Percentiles rank a stretch among this genome's conserved stretches.
Conservation (phyloP, 1,139 yeast genomes). For the Taphrina wiesneri region DNA sequence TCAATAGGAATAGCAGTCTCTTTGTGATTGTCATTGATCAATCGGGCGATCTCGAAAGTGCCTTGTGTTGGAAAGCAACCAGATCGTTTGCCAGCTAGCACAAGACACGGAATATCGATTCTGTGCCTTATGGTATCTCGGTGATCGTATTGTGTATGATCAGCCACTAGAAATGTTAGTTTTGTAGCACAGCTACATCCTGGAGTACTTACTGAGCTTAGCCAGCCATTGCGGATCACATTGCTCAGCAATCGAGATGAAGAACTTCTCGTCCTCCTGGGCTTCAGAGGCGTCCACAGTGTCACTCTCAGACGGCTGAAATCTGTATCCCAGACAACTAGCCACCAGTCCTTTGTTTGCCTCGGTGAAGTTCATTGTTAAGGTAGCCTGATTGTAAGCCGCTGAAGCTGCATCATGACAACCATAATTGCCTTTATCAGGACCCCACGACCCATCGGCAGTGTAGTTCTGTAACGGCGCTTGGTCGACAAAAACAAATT, state of each 20-base stretch:
- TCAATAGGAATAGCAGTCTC: neutral
- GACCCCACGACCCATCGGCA: slow-evolving; percentile 17
- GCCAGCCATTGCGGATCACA: slow-evolving; percentile 25
- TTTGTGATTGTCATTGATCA: neutral
- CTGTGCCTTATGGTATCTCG: slow-evolving; percentile 10
- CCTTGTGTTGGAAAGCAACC: slow-evolving; percentile 31
- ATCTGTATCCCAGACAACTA: slow-evolving; percentile 25
- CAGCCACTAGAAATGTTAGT: slow-evolving; percentile 11
- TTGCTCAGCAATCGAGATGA: neutral
- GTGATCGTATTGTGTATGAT: slow-evolving; percentile 28
- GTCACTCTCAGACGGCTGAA: neutral
- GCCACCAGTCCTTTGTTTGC: slow-evolving; percentile 21
- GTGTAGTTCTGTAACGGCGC: slow-evolving; percentile 31
- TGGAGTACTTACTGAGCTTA: slow-evolving; percentile 14
- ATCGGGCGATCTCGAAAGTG: slow-evolving; percentile 18
- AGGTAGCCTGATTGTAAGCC: slow-evolving; percentile 28
- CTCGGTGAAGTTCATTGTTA: neutral
- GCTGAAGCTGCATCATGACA: slow-evolving; percentile 33
- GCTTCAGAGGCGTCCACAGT: neutral
- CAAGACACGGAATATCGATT: slow-evolving; percentile 14
- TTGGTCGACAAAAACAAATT: slow-evolving; percentile 29
- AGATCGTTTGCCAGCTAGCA: slow-evolving; percentile 20
- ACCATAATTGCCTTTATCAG: slow-evolving; percentile 22
- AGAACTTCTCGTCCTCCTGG: slow-evolving; percentile 7
- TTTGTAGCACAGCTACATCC: neutral